phyloP scores from a whole-genome alignment of 169 alveolate genomes.

The Plasmodium vinckei region DNA sequence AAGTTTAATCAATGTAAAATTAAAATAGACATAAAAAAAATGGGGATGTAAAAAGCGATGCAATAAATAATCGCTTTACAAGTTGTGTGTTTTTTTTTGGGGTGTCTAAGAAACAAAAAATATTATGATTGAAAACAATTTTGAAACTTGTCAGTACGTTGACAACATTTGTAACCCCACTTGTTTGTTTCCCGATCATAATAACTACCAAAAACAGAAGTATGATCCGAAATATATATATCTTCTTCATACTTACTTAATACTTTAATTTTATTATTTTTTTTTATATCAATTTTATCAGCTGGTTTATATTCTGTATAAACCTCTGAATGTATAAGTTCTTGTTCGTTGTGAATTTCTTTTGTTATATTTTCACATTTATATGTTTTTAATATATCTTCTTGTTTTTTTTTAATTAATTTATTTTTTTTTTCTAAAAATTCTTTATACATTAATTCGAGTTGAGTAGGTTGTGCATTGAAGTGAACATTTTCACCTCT shows the following conservation, averaged over 20 bases:
- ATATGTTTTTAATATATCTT: conserved; percentile 78
- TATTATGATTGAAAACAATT: conserved; percentile 38
- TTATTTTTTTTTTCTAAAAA: conserved; percentile 77
- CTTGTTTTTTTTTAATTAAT: conserved; percentile 74
- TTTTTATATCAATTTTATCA: conserved; percentile 9
- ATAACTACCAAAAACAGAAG: conserved; percentile 91
- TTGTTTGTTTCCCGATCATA: conserved; percentile 83
- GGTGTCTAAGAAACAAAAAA: background rate
- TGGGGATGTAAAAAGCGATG: too few species aligned
- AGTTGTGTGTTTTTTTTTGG: too few species aligned
- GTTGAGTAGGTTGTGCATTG: conserved; percentile 90
- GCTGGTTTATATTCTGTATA: conserved; percentile 74
- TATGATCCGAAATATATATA: conserved; percentile 85
- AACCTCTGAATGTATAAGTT: conserved; percentile 58
- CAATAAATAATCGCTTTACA: too few species aligned
- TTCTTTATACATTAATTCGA: conserved; percentile 85
- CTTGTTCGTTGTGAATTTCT: conserved; percentile 13
- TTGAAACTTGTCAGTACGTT: conserved; percentile 43
- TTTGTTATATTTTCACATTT: conserved; percentile 65
- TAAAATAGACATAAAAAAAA: too few species aligned
- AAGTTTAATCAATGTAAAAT: too few species aligned
- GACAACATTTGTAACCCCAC: conserved; percentile 94
- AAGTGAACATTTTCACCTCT: conserved; percentile 87
- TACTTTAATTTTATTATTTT: conserved; percentile 26
- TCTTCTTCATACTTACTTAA: conserved; percentile 88